A percentile compares a stretch with the other conserved stretches of the same genome.
These are phyloP conservation scores for Margaritispora aquatica DNA, from an alignment of 495 filamentous ascomycete genomes.

Conservation along the genomic window DNA sequence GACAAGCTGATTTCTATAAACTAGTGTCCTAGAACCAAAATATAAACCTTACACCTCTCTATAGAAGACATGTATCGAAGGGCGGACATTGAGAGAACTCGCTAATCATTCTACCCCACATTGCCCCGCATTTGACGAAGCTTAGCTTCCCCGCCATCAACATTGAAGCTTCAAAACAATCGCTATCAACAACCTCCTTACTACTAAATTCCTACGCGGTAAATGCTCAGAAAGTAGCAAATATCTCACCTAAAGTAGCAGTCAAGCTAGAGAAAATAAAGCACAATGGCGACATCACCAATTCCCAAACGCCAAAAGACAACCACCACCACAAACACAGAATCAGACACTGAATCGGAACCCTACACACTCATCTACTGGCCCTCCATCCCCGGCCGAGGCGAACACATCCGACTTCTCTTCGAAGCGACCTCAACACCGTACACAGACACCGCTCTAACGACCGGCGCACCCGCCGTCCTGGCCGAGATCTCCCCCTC, in stretches of 20 bases:
- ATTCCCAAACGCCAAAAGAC: constrained; percentile 1
- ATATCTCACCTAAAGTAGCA: not conserved
- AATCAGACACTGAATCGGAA: too few relatives aligned
- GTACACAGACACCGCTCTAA: constrained; percentile 51
- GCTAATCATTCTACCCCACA: too few relatives aligned
- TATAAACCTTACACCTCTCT: too few relatives aligned
- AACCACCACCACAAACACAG: too few relatives aligned
- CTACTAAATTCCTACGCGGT: not conserved
- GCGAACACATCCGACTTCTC: constrained; percentile 56
- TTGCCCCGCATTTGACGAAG: too few relatives aligned
- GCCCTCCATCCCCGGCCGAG: constrained; percentile 57
- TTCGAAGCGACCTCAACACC: constrained; percentile 53
- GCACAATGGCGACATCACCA: constrained; percentile 8
- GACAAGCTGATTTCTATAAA: too few relatives aligned
- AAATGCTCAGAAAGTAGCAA: not conserved
- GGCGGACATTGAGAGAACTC: too few relatives aligned
- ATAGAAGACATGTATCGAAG: too few relatives aligned
- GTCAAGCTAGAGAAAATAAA: not conserved
- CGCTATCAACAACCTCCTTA: not conserved
- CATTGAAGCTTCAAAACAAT: too few relatives aligned
- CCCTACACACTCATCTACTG: constrained; percentile 58
- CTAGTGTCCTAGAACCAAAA: too few relatives aligned
- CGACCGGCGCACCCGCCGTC: constrained; percentile 25
- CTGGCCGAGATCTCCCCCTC: constrained; percentile 29
- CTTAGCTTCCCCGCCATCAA: too few relatives aligned